Percentiles rank a stretch among this genome's conserved stretches.
phyloP scores from a whole-genome alignment of 345 rosid species.

The Dipteronia sinensis region DNA sequence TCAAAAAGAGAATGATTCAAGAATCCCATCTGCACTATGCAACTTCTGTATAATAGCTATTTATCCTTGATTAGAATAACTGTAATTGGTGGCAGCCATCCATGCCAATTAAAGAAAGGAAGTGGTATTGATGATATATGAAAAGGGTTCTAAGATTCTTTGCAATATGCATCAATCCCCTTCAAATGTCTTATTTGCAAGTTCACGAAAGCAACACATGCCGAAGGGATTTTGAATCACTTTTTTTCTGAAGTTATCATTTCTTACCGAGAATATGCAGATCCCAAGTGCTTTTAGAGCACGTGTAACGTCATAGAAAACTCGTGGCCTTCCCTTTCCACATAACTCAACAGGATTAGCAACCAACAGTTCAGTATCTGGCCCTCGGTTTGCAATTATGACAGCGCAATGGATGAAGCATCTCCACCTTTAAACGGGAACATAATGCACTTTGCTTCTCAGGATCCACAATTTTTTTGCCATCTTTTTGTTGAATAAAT shows the following conservation, averaged over 20 bases:
- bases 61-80: too few species aligned
- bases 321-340: conserved; percentile 82
- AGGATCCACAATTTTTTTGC: conserved; percentile 68
- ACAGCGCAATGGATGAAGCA: conserved; percentile 87
- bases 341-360: conserved; percentile 90
- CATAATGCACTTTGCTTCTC: conserved; percentile 55
- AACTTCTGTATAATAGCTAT: neutral
- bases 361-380: conserved; percentile 77
- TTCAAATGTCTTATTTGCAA: too few species aligned
- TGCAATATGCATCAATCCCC: too few species aligned
- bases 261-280: conserved; percentile 79
- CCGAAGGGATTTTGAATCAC: conserved; percentile 9
- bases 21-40: conserved; percentile 7
- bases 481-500: conserved; percentile 79
- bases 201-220: neutral
- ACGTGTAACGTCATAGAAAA: conserved; percentile 78
- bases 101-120: too few species aligned
- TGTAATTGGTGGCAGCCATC: neutral
- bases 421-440: conserved; percentile 65
- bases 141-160: too few species aligned
- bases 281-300: conserved; percentile 72
- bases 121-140: too few species aligned
- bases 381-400: conserved; percentile 70
- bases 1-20: neutral
- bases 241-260: neutral